A percentile compares a stretch with the other conserved stretches of the same genome.
Evolutionary conservation across 768 basidiomycete species (phyloP).

Genomic region (Tylopilus rubrobrunneus): DNA sequence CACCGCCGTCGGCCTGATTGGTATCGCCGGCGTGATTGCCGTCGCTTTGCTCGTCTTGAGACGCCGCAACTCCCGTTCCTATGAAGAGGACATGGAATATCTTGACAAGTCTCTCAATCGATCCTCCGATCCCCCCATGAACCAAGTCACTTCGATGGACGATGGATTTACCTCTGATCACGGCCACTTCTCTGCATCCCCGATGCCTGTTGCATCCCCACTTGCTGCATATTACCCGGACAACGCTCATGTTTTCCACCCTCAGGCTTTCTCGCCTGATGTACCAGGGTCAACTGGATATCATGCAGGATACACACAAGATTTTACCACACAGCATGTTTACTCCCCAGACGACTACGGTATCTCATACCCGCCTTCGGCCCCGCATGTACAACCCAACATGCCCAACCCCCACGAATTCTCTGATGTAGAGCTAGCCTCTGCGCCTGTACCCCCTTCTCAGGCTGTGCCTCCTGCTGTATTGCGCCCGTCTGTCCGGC

Average conservation of each 20-base stretch:
- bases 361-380: constrained; percentile 27
- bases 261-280: constrained; percentile 5
- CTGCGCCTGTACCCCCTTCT: neutral
- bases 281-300: neutral
- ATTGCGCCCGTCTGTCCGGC: constrained; percentile 14
- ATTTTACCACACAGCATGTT: constrained; percentile 18
- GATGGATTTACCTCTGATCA: constrained; percentile 21
- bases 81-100: constrained; percentile 29
- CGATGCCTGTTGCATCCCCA: constrained; percentile 14
- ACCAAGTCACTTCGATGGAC: constrained; percentile 7
- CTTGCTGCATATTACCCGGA: constrained; percentile 24
- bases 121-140: constrained; percentile 10
- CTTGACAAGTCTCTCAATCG: constrained; percentile 20
- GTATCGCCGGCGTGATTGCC: constrained; percentile 30
- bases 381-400: neutral
- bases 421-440: constrained; percentile 7
- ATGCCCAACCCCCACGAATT: constrained; percentile 18
- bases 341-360: constrained; percentile 23
- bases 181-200: constrained; percentile 19
- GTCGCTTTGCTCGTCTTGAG: constrained; percentile 26
- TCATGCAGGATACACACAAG: constrained; percentile 7
- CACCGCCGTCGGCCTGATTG: constrained; percentile 37
- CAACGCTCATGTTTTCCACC: constrained; percentile 12
- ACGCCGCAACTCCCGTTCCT: constrained; percentile 24
- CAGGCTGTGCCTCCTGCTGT: constrained; percentile 7